phyloP scores from a whole-genome alignment of 1,139 yeast genomes.

The Geotrichum klebahnii region DNA sequence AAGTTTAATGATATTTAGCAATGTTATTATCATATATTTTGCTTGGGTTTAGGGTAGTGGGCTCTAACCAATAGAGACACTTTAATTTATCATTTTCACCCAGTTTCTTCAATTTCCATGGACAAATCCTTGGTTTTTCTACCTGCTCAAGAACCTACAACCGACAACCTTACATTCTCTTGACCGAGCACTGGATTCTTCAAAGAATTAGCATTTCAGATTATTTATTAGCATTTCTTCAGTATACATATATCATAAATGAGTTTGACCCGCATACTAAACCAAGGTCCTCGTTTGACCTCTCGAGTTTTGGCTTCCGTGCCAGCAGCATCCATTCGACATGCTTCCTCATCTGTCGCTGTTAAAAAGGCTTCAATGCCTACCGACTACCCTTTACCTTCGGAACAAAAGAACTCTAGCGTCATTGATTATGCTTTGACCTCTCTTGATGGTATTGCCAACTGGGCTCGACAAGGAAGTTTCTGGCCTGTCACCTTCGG shows the following conservation, averaged over 20 bases:
- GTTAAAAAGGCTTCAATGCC: constrained; percentile 36
- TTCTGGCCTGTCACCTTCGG: constrained; percentile 96
- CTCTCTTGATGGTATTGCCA: constrained; percentile 76
- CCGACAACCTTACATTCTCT: neutral
- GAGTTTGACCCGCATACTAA: constrained; percentile 16
- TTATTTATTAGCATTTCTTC: neutral
- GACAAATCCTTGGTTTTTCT: neutral
- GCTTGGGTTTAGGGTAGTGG: constrained; percentile 1
- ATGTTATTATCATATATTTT: no score
- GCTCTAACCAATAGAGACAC: neutral
- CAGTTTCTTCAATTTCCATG: neutral
- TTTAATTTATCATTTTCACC: constrained; percentile 6
- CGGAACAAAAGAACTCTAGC: constrained; percentile 49
- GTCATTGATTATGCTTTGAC: constrained; percentile 80
- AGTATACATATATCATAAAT: constrained; percentile 4
- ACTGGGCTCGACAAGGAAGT: constrained; percentile 90
- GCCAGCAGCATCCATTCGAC: constrained; percentile 10
- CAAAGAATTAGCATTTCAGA: no score
- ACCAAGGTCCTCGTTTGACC: constrained; percentile 9
- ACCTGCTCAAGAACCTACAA: no score
- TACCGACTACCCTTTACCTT: constrained; percentile 52
- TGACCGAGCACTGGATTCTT: no score
- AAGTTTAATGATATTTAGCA: neutral
- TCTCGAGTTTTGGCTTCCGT: constrained; percentile 11
- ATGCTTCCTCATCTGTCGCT: constrained; percentile 20